Evolutionary conservation across 2,329 filamentous ascomycete species (phyloP).

Genomic region (Colletotrichum euphorbiae): DNA sequence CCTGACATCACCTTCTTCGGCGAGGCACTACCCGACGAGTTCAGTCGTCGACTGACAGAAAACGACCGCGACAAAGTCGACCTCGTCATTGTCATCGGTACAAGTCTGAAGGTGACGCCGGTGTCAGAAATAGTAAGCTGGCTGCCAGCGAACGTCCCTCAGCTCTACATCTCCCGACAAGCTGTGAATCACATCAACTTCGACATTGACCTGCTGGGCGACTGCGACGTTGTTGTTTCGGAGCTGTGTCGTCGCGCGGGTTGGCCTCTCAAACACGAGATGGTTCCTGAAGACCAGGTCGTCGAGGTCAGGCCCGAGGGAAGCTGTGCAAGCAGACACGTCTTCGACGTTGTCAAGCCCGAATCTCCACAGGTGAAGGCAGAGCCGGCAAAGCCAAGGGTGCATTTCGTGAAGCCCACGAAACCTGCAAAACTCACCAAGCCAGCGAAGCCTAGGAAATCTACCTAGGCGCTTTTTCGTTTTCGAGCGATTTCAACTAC

Average conservation of each 20-base stretch:
- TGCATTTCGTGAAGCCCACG: conserved; percentile 22
- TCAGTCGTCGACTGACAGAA: conserved; percentile 82
- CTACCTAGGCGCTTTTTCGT: neutral
- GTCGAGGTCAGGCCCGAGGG: conserved; percentile 66
- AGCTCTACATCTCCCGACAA: conserved; percentile 90
- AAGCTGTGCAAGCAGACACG: conserved; percentile 56
- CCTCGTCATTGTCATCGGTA: conserved; percentile 95
- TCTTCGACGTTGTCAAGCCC: conserved; percentile 47
- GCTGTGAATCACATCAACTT: conserved; percentile 92
- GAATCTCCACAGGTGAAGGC: neutral
- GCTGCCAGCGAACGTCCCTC: conserved; percentile 82
- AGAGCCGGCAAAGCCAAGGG: neutral
- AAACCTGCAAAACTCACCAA: conserved; percentile 17
- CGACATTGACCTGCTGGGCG: conserved; percentile 94
- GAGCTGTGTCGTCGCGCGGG: conserved; percentile 86
- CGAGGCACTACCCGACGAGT: conserved; percentile 86
- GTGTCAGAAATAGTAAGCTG: conserved; percentile 91
- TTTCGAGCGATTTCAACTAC: too few species aligned
- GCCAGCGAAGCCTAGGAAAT: conserved; percentile 28
- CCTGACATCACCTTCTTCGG: conserved; percentile 99
- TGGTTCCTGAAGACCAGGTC: conserved; percentile 77
- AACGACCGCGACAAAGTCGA: conserved; percentile 85
- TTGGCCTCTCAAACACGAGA: conserved; percentile 85
- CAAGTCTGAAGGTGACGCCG: conserved; percentile 93
- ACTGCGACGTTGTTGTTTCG: conserved; percentile 90